Conservation (phyloP, 805 yeast genomes). For the Yamadazyma phyllophila region DNA sequence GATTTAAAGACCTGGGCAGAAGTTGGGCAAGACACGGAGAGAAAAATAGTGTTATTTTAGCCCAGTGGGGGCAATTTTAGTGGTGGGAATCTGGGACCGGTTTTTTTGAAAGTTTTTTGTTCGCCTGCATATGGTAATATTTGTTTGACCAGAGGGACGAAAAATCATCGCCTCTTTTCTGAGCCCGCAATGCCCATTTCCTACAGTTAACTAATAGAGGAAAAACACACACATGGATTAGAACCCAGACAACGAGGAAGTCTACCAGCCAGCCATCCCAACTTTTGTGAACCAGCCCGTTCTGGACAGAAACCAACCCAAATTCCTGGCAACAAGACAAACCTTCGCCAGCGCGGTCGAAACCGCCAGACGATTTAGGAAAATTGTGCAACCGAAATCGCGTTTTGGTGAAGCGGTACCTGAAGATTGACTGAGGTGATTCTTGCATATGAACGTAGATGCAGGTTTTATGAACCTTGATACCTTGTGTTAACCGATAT, state of each 20-base stretch:
- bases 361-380: not conserved
- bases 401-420: conserved; percentile 2
- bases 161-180: conserved; percentile 9
- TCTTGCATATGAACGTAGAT: not conserved
- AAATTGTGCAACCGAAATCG: conserved; percentile 3
- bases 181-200: conserved; percentile 1
- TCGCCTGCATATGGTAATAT: not conserved
- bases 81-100: too few relatives aligned
- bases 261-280: not conserved
- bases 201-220: not conserved
- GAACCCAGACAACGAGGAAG: not conserved
- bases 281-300: too few relatives aligned
- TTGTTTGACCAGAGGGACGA: not conserved
- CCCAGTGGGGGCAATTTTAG: too few relatives aligned
- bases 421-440: not conserved
- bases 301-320: too few relatives aligned
- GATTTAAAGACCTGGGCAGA: too few relatives aligned
- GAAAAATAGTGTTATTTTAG: too few relatives aligned
- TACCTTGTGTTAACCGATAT: not conserved
- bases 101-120: not conserved
- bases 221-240: not conserved
- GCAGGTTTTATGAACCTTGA: conserved; percentile 1
- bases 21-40: too few relatives aligned
- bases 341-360: not conserved
- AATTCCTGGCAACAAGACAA: too few relatives aligned